A percentile compares a stretch with the other conserved stretches of the same genome.
Evolutionary conservation across 2,329 filamentous ascomycete genomes (phyloP).

Genomic region (Fonsecaea erecta): DNA sequence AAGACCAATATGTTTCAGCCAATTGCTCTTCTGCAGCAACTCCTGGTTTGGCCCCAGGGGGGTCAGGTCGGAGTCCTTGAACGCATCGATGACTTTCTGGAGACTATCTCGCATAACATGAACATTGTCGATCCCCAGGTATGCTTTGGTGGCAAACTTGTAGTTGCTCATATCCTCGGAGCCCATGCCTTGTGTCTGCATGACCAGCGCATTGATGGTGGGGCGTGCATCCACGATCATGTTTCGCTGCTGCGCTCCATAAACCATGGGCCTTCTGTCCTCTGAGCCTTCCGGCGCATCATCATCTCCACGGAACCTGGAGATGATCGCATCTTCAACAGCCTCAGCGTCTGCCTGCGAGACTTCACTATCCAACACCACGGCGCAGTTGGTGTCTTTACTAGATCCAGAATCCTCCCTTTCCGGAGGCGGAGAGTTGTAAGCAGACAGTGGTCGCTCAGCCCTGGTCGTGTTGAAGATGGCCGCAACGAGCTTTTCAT

Average conservation of each 20-base stretch:
- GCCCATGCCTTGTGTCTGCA: conserved; percentile 89
- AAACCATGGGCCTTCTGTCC: conserved; percentile 67
- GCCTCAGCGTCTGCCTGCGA: conserved; percentile 67
- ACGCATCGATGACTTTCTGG: conserved; percentile 80
- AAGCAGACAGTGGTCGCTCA: conserved; percentile 49
- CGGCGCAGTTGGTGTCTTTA: conserved; percentile 50
- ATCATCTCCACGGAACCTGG: conserved; percentile 59
- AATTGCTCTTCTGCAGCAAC: conserved; percentile 78
- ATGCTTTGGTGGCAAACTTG: conserved; percentile 86
- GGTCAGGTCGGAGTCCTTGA: conserved; percentile 91
- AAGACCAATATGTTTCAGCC: conserved; percentile 85
- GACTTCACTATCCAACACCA: conserved; percentile 56
- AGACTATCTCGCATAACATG: conserved; percentile 96
- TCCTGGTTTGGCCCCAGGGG: conserved; percentile 81
- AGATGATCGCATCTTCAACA: conserved; percentile 70
- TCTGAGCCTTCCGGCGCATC: conserved; percentile 49
- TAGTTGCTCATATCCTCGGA: conserved; percentile 99
- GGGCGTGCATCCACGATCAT: conserved; percentile 95
- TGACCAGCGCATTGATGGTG: conserved; percentile 90
- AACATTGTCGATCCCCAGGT: conserved; percentile 96
- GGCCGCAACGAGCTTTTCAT: conserved; percentile 88
- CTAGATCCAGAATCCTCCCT: conserved; percentile 46
- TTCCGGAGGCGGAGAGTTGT: conserved; percentile 46
- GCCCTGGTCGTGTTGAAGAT: conserved; percentile 79
- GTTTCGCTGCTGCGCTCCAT: conserved; percentile 91